Evolutionary conservation across 169 alveolate species (phyloP).

Genomic region (Plasmodium blacklocki): DNA sequence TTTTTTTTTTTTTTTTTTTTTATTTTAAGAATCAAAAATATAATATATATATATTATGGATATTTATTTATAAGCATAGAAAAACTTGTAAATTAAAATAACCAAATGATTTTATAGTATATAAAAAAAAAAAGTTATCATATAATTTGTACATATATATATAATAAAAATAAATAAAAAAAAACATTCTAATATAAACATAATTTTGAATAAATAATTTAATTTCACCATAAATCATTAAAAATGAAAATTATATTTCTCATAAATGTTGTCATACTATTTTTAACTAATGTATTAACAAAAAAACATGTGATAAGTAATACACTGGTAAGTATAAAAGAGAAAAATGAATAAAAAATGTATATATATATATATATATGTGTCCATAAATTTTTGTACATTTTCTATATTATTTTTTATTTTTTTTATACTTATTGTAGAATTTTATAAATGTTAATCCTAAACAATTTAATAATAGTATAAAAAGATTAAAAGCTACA

Average conservation of each 20-base stretch:
- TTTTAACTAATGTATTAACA: slow-evolving; percentile 17
- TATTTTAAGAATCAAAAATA: too few relatives aligned
- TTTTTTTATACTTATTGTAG: slow-evolving; percentile 23
- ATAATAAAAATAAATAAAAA: neutral
- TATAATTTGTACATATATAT: slow-evolving; percentile 11
- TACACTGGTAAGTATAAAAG: slow-evolving; percentile 20
- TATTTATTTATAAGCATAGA: too few relatives aligned
- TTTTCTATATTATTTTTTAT: neutral
- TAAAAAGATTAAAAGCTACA: slow-evolving; percentile 51
- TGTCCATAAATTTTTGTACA: neutral
- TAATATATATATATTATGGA: too few relatives aligned
- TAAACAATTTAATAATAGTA: slow-evolving; percentile 29
- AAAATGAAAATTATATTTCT: slow-evolving; percentile 26
- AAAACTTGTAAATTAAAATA: too few relatives aligned
- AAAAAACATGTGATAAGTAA: slow-evolving; percentile 15
- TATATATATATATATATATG: neutral
- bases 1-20: too few relatives aligned
- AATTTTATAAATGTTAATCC: slow-evolving; percentile 48
- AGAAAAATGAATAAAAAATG: neutral
- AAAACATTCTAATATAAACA: too few relatives aligned
- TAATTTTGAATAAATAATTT: too few relatives aligned
- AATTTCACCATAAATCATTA: too few relatives aligned
- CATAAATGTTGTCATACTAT: neutral
- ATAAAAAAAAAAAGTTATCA: too few relatives aligned
- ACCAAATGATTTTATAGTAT: too few relatives aligned